Conservation (phyloP, 129 eudicot species). For the Flaveria bidentis region DNA sequence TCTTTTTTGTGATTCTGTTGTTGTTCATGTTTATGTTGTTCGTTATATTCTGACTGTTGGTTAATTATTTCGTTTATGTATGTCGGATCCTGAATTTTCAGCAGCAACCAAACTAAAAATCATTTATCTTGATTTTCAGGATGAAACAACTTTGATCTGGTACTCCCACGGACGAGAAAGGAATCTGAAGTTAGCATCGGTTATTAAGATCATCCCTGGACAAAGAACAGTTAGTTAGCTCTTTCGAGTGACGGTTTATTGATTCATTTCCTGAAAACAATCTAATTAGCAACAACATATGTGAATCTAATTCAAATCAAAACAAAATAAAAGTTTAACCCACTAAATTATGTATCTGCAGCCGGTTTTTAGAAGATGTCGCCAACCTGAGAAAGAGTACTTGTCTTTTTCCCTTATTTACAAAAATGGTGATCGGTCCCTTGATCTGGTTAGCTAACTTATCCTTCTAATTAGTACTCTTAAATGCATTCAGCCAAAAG, state of each 20-base stretch:
- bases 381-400: slow-evolving; percentile 85
- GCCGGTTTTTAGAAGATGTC: slow-evolving; percentile 71
- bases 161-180: slow-evolving; percentile 69
- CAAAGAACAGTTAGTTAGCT: slow-evolving; percentile 83
- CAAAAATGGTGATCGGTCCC: slow-evolving; percentile 76
- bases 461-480: not conserved
- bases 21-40: not conserved
- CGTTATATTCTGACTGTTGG: not conserved
- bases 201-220: slow-evolving; percentile 66
- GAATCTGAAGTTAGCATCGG: slow-evolving; percentile 59
- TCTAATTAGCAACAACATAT: slow-evolving; percentile 11
- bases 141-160: slow-evolving; percentile 71
- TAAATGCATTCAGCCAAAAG: not conserved
- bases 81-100: slow-evolving; percentile 11
- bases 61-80: not conserved
- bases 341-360: slow-evolving; percentile 34
- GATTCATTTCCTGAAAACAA: slow-evolving; percentile 4
- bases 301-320: not conserved
- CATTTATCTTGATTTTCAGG: slow-evolving; percentile 40
- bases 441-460: slow-evolving; percentile 65
- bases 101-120: not conserved
- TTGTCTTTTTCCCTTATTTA: slow-evolving; percentile 77
- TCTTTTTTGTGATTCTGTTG: not conserved
- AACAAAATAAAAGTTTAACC: not conserved
- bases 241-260: slow-evolving; percentile 21